These are phyloP conservation scores for Chionographis japonica DNA, from an alignment of 106 monocot genomes.

Conservation along the genomic window DNA sequence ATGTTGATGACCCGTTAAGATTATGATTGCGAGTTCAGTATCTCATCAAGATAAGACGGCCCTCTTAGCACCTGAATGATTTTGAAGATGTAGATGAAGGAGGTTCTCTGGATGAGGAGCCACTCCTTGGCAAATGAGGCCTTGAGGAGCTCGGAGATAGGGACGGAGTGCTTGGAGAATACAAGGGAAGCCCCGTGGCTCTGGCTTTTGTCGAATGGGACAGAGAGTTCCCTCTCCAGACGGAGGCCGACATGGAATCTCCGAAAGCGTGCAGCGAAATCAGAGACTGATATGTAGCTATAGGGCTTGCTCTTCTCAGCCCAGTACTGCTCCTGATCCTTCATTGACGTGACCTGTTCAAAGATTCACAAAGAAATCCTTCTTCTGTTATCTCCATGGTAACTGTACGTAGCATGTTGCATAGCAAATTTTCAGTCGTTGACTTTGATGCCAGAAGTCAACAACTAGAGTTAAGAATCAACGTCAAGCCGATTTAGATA, in stretches of 20 bases:
- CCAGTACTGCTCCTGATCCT: constrained; percentile 94
- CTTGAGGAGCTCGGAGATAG: constrained; percentile 53
- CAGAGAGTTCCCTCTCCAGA: constrained; percentile 45
- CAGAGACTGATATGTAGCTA: constrained; percentile 52
- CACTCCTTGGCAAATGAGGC: constrained; percentile 68
- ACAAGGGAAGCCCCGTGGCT: constrained; percentile 57
- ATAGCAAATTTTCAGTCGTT: no score
- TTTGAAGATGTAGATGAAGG: constrained; percentile 76
- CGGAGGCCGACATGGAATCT: constrained; percentile 45
- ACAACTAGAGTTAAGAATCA: no score
- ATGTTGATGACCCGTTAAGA: no score
- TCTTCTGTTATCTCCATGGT: neutral
- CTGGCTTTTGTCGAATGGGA: constrained; percentile 46
- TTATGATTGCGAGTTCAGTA: no score
- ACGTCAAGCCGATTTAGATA: no score
- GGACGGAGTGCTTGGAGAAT: constrained; percentile 40
- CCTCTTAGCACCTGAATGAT: constrained; percentile 46
- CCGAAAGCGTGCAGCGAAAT: constrained; percentile 46
- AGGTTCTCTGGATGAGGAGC: constrained; percentile 77
- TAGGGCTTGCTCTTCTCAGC: constrained; percentile 49
- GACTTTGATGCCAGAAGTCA: no score
- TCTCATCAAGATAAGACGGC: no score
- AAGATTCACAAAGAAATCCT: neutral
- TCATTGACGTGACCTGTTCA: constrained; percentile 68
- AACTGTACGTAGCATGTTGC: neutral